Conservation (phyloP, 257 asterid genomes). For the Phtheirospermum japonicum region DNA sequence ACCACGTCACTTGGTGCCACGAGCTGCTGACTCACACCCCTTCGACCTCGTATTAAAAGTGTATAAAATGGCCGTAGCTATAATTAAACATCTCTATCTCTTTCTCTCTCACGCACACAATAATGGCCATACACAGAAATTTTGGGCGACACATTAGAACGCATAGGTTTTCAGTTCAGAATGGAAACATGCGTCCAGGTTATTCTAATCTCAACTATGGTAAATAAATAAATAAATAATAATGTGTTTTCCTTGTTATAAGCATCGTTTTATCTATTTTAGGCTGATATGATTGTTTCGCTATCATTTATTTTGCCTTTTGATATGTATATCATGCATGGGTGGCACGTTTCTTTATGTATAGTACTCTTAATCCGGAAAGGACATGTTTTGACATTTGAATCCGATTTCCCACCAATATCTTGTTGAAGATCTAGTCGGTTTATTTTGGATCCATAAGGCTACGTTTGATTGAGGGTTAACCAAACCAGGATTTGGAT, state of each 20-base stretch:
- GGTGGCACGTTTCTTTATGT: too few relatives aligned
- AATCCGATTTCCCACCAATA: not conserved
- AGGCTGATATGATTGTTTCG: conserved; percentile 3
- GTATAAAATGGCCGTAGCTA: not conserved
- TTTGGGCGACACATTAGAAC: not conserved
- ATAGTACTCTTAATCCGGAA: not conserved
- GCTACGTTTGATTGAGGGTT: too few relatives aligned
- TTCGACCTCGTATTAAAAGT: not conserved
- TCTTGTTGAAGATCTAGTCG: not conserved
- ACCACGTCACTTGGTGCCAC: conserved; percentile 25
- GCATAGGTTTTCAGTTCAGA: conserved; percentile 7
- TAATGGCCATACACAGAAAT: conserved; percentile 17
- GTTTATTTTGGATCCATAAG: too few relatives aligned
- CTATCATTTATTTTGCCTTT: not conserved
- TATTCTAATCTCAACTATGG: not conserved
- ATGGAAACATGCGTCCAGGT: conserved; percentile 13
- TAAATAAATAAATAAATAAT: conserved; percentile 15
- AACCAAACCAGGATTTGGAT: too few relatives aligned
- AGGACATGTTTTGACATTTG: not conserved
- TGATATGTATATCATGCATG: not conserved
- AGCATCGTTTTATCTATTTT: not conserved
- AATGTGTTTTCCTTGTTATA: too few relatives aligned
- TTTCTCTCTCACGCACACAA: not conserved
- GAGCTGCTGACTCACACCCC: conserved; percentile 20
- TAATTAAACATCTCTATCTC: conserved; percentile 10